phyloP scores from a whole-genome alignment of 305 asterid genomes.

The Monarda citriodora region DNA sequence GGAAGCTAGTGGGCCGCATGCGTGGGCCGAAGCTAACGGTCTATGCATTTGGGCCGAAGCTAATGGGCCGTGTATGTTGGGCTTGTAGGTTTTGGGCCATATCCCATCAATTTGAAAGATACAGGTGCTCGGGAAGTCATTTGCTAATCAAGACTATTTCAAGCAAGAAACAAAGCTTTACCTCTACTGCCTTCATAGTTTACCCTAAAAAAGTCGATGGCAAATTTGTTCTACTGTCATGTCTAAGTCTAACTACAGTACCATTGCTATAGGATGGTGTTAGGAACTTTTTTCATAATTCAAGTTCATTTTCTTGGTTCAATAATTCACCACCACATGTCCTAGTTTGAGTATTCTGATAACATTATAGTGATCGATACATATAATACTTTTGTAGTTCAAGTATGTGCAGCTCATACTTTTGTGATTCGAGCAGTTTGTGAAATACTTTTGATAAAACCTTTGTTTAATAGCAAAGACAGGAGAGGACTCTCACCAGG shows the following conservation, averaged over 20 bases:
- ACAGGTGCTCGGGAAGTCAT: constrained; percentile 2
- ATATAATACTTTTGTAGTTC: not conserved
- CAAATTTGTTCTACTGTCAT: not conserved
- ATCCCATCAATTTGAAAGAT: too few species aligned
- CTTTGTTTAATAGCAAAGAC: constrained; percentile 17
- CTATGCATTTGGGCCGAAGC: too few species aligned
- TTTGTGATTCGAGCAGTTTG: not conserved
- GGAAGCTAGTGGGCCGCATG: too few species aligned
- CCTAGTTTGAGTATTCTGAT: constrained; percentile 4
- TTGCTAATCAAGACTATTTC: not conserved
- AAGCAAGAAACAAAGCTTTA: not conserved
- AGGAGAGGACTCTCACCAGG: constrained; percentile 36
- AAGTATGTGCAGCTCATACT: constrained; percentile 8
- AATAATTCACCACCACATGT: constrained; percentile 6
- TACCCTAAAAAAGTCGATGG: not conserved
- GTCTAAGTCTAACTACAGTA: not conserved
- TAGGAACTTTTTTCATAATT: not conserved
- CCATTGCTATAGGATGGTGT: not conserved
- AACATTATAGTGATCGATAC: not conserved
- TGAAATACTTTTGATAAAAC: constrained; percentile 10
- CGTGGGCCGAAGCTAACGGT: too few species aligned
- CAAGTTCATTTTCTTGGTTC: constrained; percentile 11
- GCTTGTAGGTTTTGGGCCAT: too few species aligned
- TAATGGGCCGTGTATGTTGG: too few species aligned
- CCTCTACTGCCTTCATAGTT: not conserved